A percentile compares a stretch with the other conserved stretches of the same genome.
Evolutionary conservation across 2,329 filamentous ascomycete genomes (phyloP).

Genomic region (Aspergillus sp.): DNA sequence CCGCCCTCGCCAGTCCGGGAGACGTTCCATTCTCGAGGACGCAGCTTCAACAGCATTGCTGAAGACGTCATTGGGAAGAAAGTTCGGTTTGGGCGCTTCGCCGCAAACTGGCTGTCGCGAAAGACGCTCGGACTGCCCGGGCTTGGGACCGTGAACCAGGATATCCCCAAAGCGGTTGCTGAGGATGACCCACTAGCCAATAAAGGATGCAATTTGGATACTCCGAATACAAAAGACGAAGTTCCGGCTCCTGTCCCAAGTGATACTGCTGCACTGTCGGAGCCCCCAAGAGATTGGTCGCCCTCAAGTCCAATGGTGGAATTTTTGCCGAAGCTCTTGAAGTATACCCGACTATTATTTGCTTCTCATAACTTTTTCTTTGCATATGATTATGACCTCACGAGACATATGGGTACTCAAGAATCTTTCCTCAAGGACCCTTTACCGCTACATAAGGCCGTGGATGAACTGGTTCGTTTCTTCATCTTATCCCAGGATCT

Average conservation of each 20-base stretch:
- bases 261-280: neutral
- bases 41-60: conserved; percentile 61
- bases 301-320: conserved; percentile 46
- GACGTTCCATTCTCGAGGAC: conserved; percentile 25
- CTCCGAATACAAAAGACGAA: conserved; percentile 13
- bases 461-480: conserved; percentile 61
- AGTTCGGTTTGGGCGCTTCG: conserved; percentile 84
- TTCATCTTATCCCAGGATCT: neutral
- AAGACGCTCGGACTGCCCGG: conserved; percentile 76
- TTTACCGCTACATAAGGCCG: conserved; percentile 66
- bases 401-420: conserved; percentile 56
- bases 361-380: conserved; percentile 88
- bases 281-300: conserved; percentile 10
- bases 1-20: conserved; percentile 27
- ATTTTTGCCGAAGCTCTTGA: conserved; percentile 78
- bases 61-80: conserved; percentile 83
- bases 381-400: conserved; percentile 92
- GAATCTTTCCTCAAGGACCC: conserved; percentile 40
- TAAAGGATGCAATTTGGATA: neutral
- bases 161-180: conserved; percentile 32
- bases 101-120: conserved; percentile 85
- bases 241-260: conserved; percentile 5
- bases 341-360: conserved; percentile 81
- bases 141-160: conserved; percentile 61
- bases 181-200: conserved; percentile 13